Base-by-base conservation (phyloP, 2,329 filamentous ascomycete species). In the Arthrinium phaeospermum region DNA sequence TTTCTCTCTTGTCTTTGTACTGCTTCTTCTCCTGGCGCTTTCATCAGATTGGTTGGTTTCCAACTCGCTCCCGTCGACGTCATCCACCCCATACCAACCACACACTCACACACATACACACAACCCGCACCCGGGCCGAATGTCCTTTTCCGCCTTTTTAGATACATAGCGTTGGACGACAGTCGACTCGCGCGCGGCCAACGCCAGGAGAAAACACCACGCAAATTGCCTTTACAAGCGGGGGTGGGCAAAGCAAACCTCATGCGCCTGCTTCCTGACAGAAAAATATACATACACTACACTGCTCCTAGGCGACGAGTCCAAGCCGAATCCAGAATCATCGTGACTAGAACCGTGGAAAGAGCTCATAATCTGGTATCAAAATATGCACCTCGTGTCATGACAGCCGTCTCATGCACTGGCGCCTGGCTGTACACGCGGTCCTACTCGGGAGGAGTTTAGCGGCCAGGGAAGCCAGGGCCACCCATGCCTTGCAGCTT, bases 401-500 rank as follows among this genome's bases (percentile, higher is more conserved):
- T 57, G 30, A 34, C 53, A 34, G 14, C 8, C 13, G 27, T 34
- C 13, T 41, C 19, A 64, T 64, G 57, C 57, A 41, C 34, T 41
- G 34, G 57, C 34, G 57, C 34, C 57, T 7, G 57, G 34, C 57
- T 64, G 57, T 34, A 57, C 51, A 34, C 16, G 51, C 6, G 13
- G 27, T 30, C 34, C 7, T 34, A 6, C 19, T 64, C 34, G 57
- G 37, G n/a, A 70, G 16, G 46, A 41, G 34, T 4, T 70, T 70
- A 70, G 24, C 68, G 68, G 37, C 68, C 68, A 16, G 68, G 68
- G 68, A 70, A 70, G 68, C 68, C 68, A 57, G 68, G 30, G 16
- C 68, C 68, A 24, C 68, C 68, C 46, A 51, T 91, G 71, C 87
- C 87, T 75, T 91, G 88, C 76, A 96, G 87, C 81, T 93, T 92